A percentile compares a stretch with the other conserved stretches of the same genome.
phyloP scores from a whole-genome alignment of 2,329 filamentous ascomycete species.

The Aureobasidium sp. region DNA sequence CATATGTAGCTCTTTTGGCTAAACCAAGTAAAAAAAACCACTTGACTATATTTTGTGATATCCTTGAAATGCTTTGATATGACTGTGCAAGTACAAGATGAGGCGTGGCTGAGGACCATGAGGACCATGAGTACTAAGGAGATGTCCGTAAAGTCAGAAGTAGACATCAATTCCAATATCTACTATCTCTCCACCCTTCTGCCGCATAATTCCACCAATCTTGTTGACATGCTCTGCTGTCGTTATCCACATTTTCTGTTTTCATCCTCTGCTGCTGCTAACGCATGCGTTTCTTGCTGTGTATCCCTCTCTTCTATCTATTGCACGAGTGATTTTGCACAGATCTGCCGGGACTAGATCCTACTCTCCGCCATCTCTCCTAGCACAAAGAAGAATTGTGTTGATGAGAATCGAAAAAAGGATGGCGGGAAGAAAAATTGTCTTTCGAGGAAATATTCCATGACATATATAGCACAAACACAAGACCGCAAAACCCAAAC shows the following conservation, averaged over 20 bases:
- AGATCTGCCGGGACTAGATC: constrained; percentile 1
- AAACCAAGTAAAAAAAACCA: not conserved
- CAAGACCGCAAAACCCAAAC: too few relatives aligned
- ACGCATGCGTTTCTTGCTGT: not conserved
- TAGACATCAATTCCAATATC: not conserved
- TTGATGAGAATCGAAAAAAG: too few relatives aligned
- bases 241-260: too few relatives aligned
- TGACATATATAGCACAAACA: too few relatives aligned
- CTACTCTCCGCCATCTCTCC: constrained; percentile 3
- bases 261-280: not conserved
- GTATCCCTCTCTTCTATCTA: not conserved
- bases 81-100: not conserved
- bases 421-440: too few relatives aligned
- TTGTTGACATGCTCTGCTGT: constrained; percentile 7
- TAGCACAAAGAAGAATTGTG: not conserved
- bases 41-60: not conserved
- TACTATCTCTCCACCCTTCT: not conserved
- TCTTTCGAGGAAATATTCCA: too few relatives aligned
- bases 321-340: constrained; percentile 1
- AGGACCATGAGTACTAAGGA: not conserved
- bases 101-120: not conserved
- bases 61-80: not conserved
- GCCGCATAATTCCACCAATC: not conserved
- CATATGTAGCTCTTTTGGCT: not conserved
- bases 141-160: not conserved